Evolutionary conservation across 805 yeast species (phyloP), one percentile per base, ranked within the genome.

Genomic region (Lipomyces yamanashiensis): DNA sequence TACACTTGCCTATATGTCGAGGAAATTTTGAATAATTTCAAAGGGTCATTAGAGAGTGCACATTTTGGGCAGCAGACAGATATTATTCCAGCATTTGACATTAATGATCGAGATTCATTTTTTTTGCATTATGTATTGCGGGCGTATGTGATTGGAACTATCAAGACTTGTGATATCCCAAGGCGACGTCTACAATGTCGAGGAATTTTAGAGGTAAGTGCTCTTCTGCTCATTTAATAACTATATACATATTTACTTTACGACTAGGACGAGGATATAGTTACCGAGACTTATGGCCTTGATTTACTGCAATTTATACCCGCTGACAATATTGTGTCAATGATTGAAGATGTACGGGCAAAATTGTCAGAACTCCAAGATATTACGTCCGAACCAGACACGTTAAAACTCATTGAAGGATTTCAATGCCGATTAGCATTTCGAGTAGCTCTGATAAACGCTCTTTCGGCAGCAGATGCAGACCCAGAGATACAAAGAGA

Each of bases 1-100:
- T 77, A 91, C 51, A 85, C 96, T 67, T 88, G 92, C 71, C 77
- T 89, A 21, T 87, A 87, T 70, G 86, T 91, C 23, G 91, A 88
- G 69, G 78, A 81, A 21, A 69, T 87, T n/a, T 73, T 88, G 17
- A 73, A 74, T 13, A 75, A 77, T 49, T 61, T 72, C 45, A 53
- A 63, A 15, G 67, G 47, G 9, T 28, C 50, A 9, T 23, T 63
- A 4, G 54, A 23, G 9, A 59, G 54, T 40, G 64, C 64, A 13
- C 62, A 66, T 43, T 66, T 66, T 40, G 63, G 68, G 10, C 19
- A 13, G 9, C 37, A 17, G 7, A 15, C 37, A 12, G 21, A 36
- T 13, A 21, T 5, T 1, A 12, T 21, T 5, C 62, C 61, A 12
- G 19, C 21, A 1, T 8, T 44, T 15, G 53, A 41, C 28, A 54